Evolutionary conservation across 208 protist species (phyloP), one percentile per base, ranked within the genome.

Genomic region (Trypanosoma brucei): DNA sequence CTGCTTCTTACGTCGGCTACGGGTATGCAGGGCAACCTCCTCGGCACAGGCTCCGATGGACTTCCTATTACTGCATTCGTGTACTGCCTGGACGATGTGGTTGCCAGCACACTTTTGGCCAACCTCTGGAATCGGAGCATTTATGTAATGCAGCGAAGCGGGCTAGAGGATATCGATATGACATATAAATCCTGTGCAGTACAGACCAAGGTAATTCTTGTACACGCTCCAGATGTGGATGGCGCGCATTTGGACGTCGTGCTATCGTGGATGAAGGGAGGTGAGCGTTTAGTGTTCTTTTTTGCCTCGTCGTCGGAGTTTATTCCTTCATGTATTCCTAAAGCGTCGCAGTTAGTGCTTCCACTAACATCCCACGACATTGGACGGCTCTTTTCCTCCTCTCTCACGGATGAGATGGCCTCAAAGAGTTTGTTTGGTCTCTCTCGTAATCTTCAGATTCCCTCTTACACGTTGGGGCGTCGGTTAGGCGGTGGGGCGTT

Each of bases 401-500:
- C 81, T 45, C 79, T 72, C 5, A 73, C 86, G 3, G 65, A 75
- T 35, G 72, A 82, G 57, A 59, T 79, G n/a, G 53, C 46, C 33
- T 61, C 39, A 44, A 11, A 74, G 14, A 49, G 48, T 67, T 31
- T 75, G 13, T 65, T 70, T 48, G 56, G 52, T 31, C 55, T 38
- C 3, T 58, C 57, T 1, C 55, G 51, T 34, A 42, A 67, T 13
- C 65, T 75, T 55, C 73, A 81, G 13, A 81, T 90, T 9, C 83
- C 84, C 1, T 58, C 66, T 7, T 94, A 94, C 69, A 81, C 72
- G 14, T 83, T 94, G 6, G 88, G 88, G 11, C 76, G 85, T 6
- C 75, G 84, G 2, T 68, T 94, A 2, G 88, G 88, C 45, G 83
- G 82, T 46, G 88, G 88, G 1, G 84, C 88, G 31, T 91, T 79